These are phyloP conservation scores for Neurospora discreta DNA, from an alignment of 495 filamentous ascomycete species.

Conservation along the genomic window DNA sequence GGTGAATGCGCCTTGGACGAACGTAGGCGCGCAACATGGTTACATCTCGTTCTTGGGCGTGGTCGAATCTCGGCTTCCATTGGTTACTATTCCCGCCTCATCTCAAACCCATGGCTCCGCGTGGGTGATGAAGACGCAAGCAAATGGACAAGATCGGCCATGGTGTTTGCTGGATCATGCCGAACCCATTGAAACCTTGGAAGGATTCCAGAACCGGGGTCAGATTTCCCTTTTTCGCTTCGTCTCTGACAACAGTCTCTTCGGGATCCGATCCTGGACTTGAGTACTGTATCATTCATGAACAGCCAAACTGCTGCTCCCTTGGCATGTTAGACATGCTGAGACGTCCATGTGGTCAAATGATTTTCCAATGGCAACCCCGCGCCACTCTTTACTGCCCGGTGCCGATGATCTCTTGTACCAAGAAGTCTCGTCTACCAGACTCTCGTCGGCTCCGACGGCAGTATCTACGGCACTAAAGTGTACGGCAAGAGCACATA, in stretches of 20 bases:
- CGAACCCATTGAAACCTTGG: background rate
- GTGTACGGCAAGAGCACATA: background rate
- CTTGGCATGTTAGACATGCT: background rate
- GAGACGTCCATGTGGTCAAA: background rate
- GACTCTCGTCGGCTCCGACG: background rate
- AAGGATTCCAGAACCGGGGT: background rate
- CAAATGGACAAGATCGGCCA: background rate
- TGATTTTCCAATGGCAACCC: background rate
- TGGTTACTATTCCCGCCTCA: background rate
- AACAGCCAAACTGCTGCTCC: background rate
- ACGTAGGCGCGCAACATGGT: background rate
- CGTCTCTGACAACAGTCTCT: background rate
- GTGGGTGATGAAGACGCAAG: background rate
- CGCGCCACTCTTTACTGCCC: background rate
- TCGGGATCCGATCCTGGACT: background rate
- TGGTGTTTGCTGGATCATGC: background rate
- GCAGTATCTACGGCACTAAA: background rate
- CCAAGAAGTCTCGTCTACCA: background rate
- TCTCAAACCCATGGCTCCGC: background rate
- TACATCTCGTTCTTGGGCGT: background rate
- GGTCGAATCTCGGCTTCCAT: background rate
- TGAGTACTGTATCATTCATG: background rate
- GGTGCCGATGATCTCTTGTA: background rate
- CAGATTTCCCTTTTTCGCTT: background rate
- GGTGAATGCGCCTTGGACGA: background rate